phyloP scores from a whole-genome alignment of 495 filamentous ascomycete species.

The Hypoxylon subgilvum region DNA sequence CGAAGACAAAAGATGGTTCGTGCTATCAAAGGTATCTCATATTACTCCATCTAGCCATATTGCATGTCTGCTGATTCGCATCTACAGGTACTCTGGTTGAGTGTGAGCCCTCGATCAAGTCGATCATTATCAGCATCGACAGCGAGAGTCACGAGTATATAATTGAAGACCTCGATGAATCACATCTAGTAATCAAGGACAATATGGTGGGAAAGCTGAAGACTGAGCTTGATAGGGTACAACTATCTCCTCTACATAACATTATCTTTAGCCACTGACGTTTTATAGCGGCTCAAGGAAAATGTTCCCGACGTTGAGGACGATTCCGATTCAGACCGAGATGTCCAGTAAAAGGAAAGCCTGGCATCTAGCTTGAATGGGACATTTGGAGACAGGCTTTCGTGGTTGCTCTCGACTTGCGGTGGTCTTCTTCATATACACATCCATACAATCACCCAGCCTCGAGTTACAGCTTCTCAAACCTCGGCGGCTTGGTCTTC shows the following conservation, averaged over 20 bases:
- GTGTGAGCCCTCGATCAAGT: slow-evolving; percentile 69
- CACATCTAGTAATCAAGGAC: slow-evolving; percentile 75
- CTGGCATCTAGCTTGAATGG: neutral
- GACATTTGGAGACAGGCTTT: too few relatives aligned
- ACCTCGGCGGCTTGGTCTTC: slow-evolving; percentile 80
- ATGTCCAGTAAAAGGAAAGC: slow-evolving; percentile 27
- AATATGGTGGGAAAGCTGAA: slow-evolving; percentile 66
- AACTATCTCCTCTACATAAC: neutral
- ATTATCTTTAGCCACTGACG: slow-evolving; percentile 10
- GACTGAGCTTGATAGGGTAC: slow-evolving; percentile 64
- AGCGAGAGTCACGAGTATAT: slow-evolving; percentile 59
- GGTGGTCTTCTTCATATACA: too few relatives aligned
- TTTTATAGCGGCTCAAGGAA: slow-evolving; percentile 48
- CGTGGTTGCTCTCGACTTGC: too few relatives aligned
- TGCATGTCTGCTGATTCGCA: slow-evolving; percentile 9
- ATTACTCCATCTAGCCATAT: neutral
- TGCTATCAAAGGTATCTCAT: slow-evolving; percentile 36
- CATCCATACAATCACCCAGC: too few relatives aligned
- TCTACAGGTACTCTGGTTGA: slow-evolving; percentile 70
- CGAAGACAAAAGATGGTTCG: slow-evolving; percentile 21
- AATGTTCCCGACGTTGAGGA: slow-evolving; percentile 53
- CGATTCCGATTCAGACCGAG: slow-evolving; percentile 41
- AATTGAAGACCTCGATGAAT: slow-evolving; percentile 75
- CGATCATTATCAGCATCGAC: slow-evolving; percentile 67
- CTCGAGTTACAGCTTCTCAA: slow-evolving; percentile 76